These are phyloP conservation scores for Xerocomus potaroensis DNA, from an alignment of 768 basidiomycete species.

Conservation along the genomic window DNA sequence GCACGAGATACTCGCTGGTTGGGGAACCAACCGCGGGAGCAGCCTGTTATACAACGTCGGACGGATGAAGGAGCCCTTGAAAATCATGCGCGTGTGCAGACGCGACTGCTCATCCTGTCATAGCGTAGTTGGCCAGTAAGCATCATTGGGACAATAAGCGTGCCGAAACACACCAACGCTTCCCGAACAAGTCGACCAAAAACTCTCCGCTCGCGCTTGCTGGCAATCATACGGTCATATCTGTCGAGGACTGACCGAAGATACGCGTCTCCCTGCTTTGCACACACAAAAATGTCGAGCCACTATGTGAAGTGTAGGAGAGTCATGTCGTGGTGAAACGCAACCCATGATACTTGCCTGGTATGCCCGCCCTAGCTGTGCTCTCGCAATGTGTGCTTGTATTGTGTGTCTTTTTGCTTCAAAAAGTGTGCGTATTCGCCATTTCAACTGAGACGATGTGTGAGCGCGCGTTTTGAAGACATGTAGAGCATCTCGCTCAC, in stretches of 20 bases:
- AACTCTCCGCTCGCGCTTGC: conserved; percentile 44
- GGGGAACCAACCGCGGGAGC: conserved; percentile 75
- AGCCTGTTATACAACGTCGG: conserved; percentile 62
- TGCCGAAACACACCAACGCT: conserved; percentile 50
- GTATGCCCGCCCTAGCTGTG: conserved; percentile 48
- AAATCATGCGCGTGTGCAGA: conserved; percentile 55
- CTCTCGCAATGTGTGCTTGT: conserved; percentile 45
- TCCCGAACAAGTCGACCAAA: conserved; percentile 45
- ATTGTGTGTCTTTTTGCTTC: conserved; percentile 48
- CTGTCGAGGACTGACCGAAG: conserved; percentile 45
- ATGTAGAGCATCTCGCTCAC: conserved; percentile 35
- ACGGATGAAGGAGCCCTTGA: conserved; percentile 69
- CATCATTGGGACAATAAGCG: not conserved
- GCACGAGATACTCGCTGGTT: conserved; percentile 64
- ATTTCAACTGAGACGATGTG: conserved; percentile 44
- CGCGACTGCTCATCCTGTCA: conserved; percentile 53
- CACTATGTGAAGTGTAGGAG: conserved; percentile 32
- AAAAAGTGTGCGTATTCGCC: conserved; percentile 54
- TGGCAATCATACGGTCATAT: conserved; percentile 55
- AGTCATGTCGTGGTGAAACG: not conserved
- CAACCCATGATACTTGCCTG: conserved; percentile 42
- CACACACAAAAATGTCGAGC: conserved; percentile 52
- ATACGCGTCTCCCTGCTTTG: conserved; percentile 49
- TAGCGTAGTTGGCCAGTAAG: conserved; percentile 1
- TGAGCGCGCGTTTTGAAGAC: not conserved